Evolutionary conservation across 2,329 filamentous ascomycete genomes (phyloP).

Genomic region (Neofusicoccum sp.): DNA sequence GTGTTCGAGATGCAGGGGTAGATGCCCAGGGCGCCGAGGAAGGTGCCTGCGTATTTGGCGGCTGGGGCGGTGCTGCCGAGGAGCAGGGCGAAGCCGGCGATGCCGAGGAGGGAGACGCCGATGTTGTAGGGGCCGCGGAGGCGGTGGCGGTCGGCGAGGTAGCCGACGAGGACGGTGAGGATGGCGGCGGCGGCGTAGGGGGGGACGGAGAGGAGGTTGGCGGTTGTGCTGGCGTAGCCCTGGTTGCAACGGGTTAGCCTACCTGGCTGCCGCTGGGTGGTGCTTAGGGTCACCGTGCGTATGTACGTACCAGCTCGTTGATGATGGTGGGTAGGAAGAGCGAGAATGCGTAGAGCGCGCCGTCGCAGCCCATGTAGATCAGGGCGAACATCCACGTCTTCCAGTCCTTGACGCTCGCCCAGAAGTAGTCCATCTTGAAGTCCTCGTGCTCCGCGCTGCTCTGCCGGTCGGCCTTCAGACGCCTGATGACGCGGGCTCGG

Average conservation of each 20-base stretch:
- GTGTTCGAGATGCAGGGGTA: constrained; percentile 88
- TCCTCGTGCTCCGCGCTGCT: constrained; percentile 73
- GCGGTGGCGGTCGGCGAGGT: constrained; percentile 72
- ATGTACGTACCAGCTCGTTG: constrained; percentile 45
- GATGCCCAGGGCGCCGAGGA: constrained; percentile 83
- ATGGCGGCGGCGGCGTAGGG: constrained; percentile 73
- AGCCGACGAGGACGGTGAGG: constrained; percentile 71
- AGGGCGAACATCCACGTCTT: constrained; percentile 77
- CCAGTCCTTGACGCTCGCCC: constrained; percentile 75
- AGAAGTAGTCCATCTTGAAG: constrained; percentile 73
- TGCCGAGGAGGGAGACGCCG: constrained; percentile 66
- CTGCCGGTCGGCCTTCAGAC: constrained; percentile 72
- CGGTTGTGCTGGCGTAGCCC: constrained; percentile 61
- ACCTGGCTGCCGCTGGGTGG: background rate
- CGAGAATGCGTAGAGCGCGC: constrained; percentile 73
- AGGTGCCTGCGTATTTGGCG: constrained; percentile 81
- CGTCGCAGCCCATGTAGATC: constrained; percentile 77
- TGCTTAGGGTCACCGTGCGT: background rate
- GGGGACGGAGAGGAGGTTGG: constrained; percentile 74
- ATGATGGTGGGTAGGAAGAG: constrained; percentile 83
- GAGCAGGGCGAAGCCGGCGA: constrained; percentile 79
- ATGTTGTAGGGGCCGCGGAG: constrained; percentile 83
- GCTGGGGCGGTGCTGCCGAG: constrained; percentile 64
- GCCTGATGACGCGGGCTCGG: constrained; percentile 69
- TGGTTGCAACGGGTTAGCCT: background rate